Evolutionary conservation across 352 stramenopile species (phyloP).

Genomic region (Pythium angustatum): DNA sequence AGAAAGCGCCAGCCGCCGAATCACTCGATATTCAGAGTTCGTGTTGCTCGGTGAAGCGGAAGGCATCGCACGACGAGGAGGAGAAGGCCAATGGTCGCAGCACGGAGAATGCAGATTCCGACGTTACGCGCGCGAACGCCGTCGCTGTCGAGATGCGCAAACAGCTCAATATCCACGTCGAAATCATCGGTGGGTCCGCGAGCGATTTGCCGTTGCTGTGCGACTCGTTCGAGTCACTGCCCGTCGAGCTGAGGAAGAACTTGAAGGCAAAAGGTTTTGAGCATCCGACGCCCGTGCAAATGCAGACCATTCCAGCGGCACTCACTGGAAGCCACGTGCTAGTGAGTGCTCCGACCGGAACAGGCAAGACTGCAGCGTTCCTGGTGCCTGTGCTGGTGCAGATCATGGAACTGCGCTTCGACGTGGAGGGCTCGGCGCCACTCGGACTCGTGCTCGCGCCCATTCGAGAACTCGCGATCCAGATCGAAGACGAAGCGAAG

Average conservation of each 20-base stretch:
- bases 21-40: no score
- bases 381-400: slow-evolving; percentile 56
- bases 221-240: slow-evolving; percentile 17
- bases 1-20: no score
- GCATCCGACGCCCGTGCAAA: slow-evolving; percentile 68
- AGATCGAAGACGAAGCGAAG: slow-evolving; percentile 70
- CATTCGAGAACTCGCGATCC: slow-evolving; percentile 70
- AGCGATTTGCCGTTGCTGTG: not conserved
- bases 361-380: slow-evolving; percentile 70
- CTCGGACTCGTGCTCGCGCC: slow-evolving; percentile 57
- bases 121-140: not conserved
- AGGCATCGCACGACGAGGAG: not conserved
- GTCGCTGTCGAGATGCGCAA: slow-evolving; percentile 24
- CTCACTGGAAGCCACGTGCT: slow-evolving; percentile 50
- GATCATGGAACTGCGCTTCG: slow-evolving; percentile 24
- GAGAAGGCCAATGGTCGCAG: not conserved
- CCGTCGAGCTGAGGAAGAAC: slow-evolving; percentile 40
- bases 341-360: slow-evolving; percentile 63
- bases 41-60: slow-evolving; percentile 1
- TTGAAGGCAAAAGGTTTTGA: slow-evolving; percentile 38
- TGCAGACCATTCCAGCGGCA: slow-evolving; percentile 65
- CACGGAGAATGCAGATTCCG: not conserved
- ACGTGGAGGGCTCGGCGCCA: slow-evolving; percentile 2
- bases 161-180: slow-evolving; percentile 40
- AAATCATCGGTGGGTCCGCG: slow-evolving; percentile 3